Evolutionary conservation across 495 filamentous ascomycete genomes (phyloP).

Genomic region (Umbilicaria muhlenbergii): DNA sequence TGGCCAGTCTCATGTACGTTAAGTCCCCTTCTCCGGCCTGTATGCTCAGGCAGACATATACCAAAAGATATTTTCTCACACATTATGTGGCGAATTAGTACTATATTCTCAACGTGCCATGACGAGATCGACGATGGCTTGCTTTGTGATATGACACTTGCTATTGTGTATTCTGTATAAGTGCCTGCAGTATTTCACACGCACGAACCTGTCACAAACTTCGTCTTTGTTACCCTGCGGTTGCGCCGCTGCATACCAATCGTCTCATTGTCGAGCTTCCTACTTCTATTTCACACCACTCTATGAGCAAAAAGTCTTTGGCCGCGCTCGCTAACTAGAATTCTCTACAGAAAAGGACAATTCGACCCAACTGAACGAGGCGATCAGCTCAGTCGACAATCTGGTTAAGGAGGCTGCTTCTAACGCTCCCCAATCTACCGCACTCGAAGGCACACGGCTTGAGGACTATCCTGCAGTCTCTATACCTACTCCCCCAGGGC

Average conservation of each 20-base stretch:
- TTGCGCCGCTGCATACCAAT: too few relatives aligned
- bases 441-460: too few relatives aligned
- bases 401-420: too few relatives aligned
- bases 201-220: constrained; percentile 23
- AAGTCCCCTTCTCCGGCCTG: constrained; percentile 42
- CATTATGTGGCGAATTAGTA: constrained; percentile 29
- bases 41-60: constrained; percentile 31
- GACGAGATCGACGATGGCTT: constrained; percentile 12
- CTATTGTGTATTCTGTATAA: constrained; percentile 13
- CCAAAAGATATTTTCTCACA: constrained; percentile 40
- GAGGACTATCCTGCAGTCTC: not conserved
- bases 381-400: too few relatives aligned
- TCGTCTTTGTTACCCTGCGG: constrained; percentile 14
- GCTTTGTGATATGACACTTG: too few relatives aligned
- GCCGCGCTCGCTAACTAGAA: too few relatives aligned
- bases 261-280: too few relatives aligned
- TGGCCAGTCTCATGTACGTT: constrained; percentile 65
- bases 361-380: too few relatives aligned
- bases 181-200: constrained; percentile 15
- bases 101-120: constrained; percentile 4
- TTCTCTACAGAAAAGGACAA: too few relatives aligned
- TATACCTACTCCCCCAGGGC: constrained; percentile 7
- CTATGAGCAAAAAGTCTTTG: too few relatives aligned
- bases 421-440: too few relatives aligned
- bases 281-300: too few relatives aligned